A percentile compares a stretch with the other conserved stretches of the same genome.
These are phyloP conservation scores for Coprinopsis cinerea DNA, from an alignment of 768 basidiomycete genomes.

Conservation along the genomic window DNA sequence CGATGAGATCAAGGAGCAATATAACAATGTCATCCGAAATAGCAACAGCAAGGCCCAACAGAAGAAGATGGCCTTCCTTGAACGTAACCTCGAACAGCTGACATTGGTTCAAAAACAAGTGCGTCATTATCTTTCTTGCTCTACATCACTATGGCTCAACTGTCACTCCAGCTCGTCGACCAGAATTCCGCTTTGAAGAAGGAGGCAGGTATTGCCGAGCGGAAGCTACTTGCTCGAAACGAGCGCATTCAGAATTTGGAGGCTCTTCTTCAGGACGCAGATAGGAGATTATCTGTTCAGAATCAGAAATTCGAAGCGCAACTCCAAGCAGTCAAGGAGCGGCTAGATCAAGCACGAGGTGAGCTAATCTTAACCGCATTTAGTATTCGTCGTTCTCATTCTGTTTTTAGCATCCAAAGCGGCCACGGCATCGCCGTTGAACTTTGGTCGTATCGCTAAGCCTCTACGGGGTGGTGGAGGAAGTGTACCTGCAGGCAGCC, in stretches of 20 bases:
- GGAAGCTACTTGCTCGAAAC: conserved; percentile 92
- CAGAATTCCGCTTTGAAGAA: conserved; percentile 97
- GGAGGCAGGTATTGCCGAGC: conserved; percentile 94
- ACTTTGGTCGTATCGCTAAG: conserved; percentile 94
- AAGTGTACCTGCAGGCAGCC: conserved; percentile 32
- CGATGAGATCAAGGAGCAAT: conserved; percentile 98
- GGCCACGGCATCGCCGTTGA: conserved; percentile 62
- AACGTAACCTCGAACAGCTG: conserved; percentile 92
- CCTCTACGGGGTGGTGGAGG: conserved; percentile 93
- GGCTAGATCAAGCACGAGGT: conserved; percentile 92
- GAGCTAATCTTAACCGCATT: conserved; percentile 21
- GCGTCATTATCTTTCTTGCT: conserved; percentile 15
- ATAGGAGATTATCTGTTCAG: conserved; percentile 85
- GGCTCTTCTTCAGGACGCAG: conserved; percentile 86
- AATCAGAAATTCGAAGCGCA: conserved; percentile 96
- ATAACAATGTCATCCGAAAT: conserved; percentile 96
- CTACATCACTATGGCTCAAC: conserved; percentile 9
- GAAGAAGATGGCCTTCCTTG: conserved; percentile 98
- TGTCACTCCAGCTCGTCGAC: conserved; percentile 74
- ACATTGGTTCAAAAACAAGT: conserved; percentile 98
- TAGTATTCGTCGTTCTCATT: not conserved
- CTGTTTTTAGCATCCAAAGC: conserved; percentile 66
- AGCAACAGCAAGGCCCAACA: conserved; percentile 98
- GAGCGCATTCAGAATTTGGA: conserved; percentile 98
- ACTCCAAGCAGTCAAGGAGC: conserved; percentile 85